Base-by-base conservation (phyloP, 2,329 filamentous ascomycete genomes). In the Talaromyces piceae region DNA sequence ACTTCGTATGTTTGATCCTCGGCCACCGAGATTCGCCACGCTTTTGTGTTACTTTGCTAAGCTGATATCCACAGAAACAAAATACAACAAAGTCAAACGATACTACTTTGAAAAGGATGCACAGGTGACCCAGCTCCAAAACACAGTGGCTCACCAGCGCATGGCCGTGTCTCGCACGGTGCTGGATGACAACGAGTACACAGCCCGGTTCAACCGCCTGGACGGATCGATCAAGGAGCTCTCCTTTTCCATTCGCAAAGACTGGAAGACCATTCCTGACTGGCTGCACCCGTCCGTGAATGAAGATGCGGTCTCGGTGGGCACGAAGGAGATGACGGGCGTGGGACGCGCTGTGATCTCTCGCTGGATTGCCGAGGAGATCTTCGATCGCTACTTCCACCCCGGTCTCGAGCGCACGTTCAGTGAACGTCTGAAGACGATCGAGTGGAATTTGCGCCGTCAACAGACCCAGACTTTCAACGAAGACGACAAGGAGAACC, bases 81-180 rank as follows among this genome's bases (percentile, higher is more conserved):
- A 98, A 73, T 98, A 98, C 68, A 94, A 94, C 68, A 95, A 96
- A 66, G 91, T 98, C 52, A 98, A 98, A 75, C 84, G 90, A 51
- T 87, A 96, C 61, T 98, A 96, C 67, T 97, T 97, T 67, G 93
- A 97, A 57, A 86, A 95, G 61, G 87, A 85, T 58, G 79, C 83
- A 16, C 91, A 96, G 69, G 87, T 97, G 22, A 91, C 96, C 67
- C 87, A 93, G 61, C 78, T 98, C 16, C 93, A 98, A 67, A 97
- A 98, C 67, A 93, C 90, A n/a, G 81, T 98, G 49, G 93, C 93
- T 52, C 93, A 95, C 68, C 93, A 97, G 70, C 86, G 91, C 53
- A 84, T 98, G 68, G 93, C 93, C 3, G 87, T 94, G 65, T 97
- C 91, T 20, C 87, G 91, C 54, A 97, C 91, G 1, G 88, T 91